Percentiles rank a stretch among this genome's conserved stretches.
These are phyloP conservation scores for Daldinia loculata DNA, from an alignment of 495 filamentous ascomycete genomes.

Conservation along the genomic window DNA sequence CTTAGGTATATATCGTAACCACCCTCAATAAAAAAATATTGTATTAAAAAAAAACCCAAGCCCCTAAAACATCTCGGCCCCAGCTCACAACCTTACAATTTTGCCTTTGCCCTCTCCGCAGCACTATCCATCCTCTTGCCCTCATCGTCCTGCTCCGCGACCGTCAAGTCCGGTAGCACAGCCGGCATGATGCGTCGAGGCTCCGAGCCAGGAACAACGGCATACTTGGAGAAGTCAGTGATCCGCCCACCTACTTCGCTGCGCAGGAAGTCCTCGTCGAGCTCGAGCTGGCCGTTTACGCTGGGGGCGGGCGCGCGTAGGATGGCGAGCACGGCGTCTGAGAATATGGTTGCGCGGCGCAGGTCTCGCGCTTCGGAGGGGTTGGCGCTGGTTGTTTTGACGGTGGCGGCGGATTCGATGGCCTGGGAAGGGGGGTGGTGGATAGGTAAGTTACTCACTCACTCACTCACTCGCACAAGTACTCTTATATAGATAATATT, in stretches of 20 bases:
- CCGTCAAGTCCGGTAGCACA: constrained; percentile 72
- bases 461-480: no score
- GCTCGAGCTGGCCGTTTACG: constrained; percentile 76
- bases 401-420: constrained; percentile 78
- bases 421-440: constrained; percentile 49
- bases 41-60: no score
- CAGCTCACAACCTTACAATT: constrained; percentile 39
- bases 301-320: constrained; percentile 64
- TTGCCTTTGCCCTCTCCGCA: constrained; percentile 31
- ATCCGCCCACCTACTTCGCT: constrained; percentile 63
- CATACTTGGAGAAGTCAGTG: constrained; percentile 78
- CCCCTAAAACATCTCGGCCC: no score
- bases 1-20: no score
- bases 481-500: background rate
- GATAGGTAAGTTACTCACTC: no score
- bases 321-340: constrained; percentile 81
- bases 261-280: constrained; percentile 86
- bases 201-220: constrained; percentile 67
- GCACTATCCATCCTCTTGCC: constrained; percentile 76
- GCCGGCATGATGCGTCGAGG: constrained; percentile 84
- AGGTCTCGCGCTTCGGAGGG: constrained; percentile 62
- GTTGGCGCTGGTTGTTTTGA: constrained; percentile 20
- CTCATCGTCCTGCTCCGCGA: constrained; percentile 85
- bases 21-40: no score
- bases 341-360: constrained; percentile 77